Percentiles rank a stretch among this genome's conserved stretches.
These are phyloP conservation scores for Fistulifera solaris DNA, from an alignment of 108 stramenopile species.

Conservation along the genomic window DNA sequence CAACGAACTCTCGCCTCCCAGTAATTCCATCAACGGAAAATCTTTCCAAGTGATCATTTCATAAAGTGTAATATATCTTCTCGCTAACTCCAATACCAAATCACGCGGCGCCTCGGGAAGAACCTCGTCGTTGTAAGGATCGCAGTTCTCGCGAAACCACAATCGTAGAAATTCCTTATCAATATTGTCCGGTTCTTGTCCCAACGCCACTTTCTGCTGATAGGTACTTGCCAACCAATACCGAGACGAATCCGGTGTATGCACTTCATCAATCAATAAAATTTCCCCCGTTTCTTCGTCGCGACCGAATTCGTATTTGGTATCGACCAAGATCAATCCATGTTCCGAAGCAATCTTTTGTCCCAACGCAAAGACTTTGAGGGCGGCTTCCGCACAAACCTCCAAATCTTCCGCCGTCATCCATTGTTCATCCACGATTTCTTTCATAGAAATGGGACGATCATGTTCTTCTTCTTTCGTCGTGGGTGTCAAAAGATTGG, in stretches of 20 bases:
- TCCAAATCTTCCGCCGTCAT: slow-evolving; percentile 82
- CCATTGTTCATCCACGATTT: slow-evolving; percentile 83
- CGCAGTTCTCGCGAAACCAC: slow-evolving; percentile 95
- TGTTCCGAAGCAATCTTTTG: slow-evolving; percentile 76
- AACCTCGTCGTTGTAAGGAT: slow-evolving; percentile 91
- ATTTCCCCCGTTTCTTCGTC: slow-evolving; percentile 76
- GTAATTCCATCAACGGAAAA: slow-evolving; percentile 51
- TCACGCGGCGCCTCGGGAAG: slow-evolving; percentile 94
- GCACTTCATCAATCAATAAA: slow-evolving; percentile 93
- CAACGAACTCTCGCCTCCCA: neutral
- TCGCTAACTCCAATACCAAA: slow-evolving; percentile 88
- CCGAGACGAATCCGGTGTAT: slow-evolving; percentile 96
- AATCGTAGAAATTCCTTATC: slow-evolving; percentile 98
- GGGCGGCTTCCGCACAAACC: slow-evolving; percentile 58
- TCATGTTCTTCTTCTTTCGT: slow-evolving; percentile 97
- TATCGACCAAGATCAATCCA: slow-evolving; percentile 97
- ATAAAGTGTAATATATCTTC: slow-evolving; percentile 92
- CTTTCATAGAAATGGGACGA: slow-evolving; percentile 88
- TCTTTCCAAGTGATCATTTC: slow-evolving; percentile 92
- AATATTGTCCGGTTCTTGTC: slow-evolving; percentile 96
- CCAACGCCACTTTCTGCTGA: slow-evolving; percentile 63
- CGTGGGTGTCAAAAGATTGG: slow-evolving; percentile 89
- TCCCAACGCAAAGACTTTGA: slow-evolving; percentile 76
- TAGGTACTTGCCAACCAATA: slow-evolving; percentile 94
- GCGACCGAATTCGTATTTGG: slow-evolving; percentile 97